Base-by-base conservation (phyloP, 2,329 filamentous ascomycete species). In the Sordariomycetes sp. region DNA sequence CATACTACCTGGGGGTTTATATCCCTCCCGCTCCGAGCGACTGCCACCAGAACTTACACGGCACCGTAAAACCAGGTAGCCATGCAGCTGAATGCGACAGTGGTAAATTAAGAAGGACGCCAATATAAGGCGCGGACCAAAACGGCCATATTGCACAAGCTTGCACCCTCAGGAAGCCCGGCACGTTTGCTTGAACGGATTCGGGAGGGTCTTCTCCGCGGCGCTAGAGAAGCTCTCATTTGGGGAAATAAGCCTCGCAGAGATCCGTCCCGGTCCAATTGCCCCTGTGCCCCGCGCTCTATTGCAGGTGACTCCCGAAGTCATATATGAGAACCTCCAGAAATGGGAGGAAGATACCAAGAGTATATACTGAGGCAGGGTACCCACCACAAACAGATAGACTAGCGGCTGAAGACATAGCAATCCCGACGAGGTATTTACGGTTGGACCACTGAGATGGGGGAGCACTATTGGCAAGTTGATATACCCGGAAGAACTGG, bases 401-500 rank as follows among this genome's bases (percentile, higher is more conserved):
- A n/a, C n/a, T n/a, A n/a, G n/a, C n/a, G n/a, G n/a, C n/a, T n/a
- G n/a, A n/a, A n/a, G n/a, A n/a, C n/a, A n/a, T n/a, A n/a, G n/a
- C n/a, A n/a, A n/a, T n/a, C n/a, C n/a, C n/a, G n/a, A n/a, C n/a
- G n/a, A n/a, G n/a, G n/a, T n/a, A n/a, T n/a, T n/a, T n/a, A n/a
- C n/a, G n/a, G n/a, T n/a, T n/a, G n/a, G n/a, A n/a, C n/a, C n/a
- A n/a, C n/a, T n/a, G n/a, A n/a, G n/a, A n/a, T n/a, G 24, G 15
- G 39, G 17, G n/a, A 45, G 39, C 17, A 12, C 42, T 57, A 57
- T 36, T 36, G 10, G 2, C 8, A 32, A 34, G 13, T 32, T 53
- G 53, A 53, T 53, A 39, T 53, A 53, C 34, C 55, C 55, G 55
- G 55, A 34, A 57, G 55, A 57, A 57, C 45, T 52, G 28, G 25